phyloP scores from a whole-genome alignment of 306 rosid species.

The Datisca glomerata region DNA sequence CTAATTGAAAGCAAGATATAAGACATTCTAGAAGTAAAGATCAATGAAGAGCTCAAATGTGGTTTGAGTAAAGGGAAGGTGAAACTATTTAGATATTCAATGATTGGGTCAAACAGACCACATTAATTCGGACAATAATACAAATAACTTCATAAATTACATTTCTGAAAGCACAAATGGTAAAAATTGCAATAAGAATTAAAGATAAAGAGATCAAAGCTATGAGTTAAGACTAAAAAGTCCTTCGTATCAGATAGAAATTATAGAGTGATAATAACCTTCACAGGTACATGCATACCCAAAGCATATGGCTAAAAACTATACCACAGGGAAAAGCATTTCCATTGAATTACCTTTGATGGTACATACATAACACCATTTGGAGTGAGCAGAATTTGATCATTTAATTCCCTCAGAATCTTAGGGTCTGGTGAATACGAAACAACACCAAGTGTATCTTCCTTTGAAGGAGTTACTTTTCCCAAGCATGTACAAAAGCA shows the following conservation, averaged over 20 bases:
- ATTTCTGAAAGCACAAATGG: too few relatives aligned
- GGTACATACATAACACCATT: conserved; percentile 91
- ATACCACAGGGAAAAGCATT: neutral
- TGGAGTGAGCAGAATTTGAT: conserved; percentile 74
- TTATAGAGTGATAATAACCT: too few relatives aligned
- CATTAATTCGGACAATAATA: too few relatives aligned
- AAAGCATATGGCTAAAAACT: neutral
- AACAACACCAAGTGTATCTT: conserved; percentile 71
- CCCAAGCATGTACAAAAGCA: conserved; percentile 94
- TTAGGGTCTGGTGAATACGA: conserved; percentile 54
- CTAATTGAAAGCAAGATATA: neutral
- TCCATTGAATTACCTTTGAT: conserved; percentile 45
- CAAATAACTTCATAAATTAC: too few relatives aligned
- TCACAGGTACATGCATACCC: neutral
- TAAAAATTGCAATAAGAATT: too few relatives aligned
- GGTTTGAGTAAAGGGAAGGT: too few relatives aligned
- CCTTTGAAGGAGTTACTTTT: conserved; percentile 50
- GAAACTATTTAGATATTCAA: too few relatives aligned
- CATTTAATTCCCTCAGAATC: conserved; percentile 46
- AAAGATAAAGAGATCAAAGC: too few relatives aligned
- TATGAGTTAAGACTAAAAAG: too few relatives aligned
- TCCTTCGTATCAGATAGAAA: too few relatives aligned
- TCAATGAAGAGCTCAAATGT: too few relatives aligned
- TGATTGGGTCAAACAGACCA: too few relatives aligned
- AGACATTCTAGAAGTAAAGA: neutral